Evolutionary conservation across 371 early-diverging fungal genomes (phyloP).

Genomic region (Lichtheimia ramosa): DNA sequence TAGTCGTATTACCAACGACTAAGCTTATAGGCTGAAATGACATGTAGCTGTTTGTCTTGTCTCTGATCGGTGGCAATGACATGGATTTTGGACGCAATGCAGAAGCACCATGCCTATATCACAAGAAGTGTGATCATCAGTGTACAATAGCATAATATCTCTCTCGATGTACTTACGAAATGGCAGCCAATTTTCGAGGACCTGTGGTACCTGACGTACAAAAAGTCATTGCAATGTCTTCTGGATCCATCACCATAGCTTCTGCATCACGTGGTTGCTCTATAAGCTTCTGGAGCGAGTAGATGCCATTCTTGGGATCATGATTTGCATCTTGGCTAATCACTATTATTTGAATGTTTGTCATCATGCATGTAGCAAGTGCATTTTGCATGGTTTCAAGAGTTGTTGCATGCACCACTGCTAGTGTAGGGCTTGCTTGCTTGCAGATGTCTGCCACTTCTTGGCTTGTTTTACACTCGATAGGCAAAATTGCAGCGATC

Average conservation of each 20-base stretch:
- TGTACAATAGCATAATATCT: background rate
- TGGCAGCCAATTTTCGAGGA: background rate
- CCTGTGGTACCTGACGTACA: background rate
- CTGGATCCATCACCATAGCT: background rate
- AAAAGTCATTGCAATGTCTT: background rate
- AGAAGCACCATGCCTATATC: background rate
- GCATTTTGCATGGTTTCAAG: background rate
- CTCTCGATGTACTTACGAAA: background rate
- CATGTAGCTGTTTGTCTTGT: background rate
- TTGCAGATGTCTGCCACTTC: background rate
- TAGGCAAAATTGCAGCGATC: background rate
- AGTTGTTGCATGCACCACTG: background rate
- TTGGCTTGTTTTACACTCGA: background rate
- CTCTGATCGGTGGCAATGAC: background rate
- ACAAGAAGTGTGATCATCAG: background rate
- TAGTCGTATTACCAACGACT: background rate
- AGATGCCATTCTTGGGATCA: background rate
- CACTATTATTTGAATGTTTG: background rate
- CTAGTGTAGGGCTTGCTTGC: background rate
- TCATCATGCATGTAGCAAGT: background rate
- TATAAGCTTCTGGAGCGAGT: background rate
- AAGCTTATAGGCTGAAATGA: background rate
- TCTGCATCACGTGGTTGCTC: background rate
- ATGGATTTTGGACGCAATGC: background rate
- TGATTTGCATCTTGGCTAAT: background rate